Conservation (phyloP, 352 stramenopile species). For the Elongisporangium anandrum region DNA sequence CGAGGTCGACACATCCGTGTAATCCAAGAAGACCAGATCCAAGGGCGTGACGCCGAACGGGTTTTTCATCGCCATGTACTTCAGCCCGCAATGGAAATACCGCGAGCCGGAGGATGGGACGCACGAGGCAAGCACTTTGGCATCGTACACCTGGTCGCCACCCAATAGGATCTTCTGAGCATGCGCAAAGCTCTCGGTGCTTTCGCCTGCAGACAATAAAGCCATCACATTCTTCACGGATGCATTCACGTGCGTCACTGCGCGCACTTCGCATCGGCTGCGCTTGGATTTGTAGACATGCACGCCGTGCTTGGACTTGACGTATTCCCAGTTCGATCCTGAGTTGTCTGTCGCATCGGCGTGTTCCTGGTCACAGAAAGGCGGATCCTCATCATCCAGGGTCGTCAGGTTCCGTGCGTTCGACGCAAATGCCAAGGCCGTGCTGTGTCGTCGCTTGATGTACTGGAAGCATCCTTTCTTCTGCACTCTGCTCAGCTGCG, state of each 20-base stretch:
- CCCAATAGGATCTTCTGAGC: conserved; percentile 61
- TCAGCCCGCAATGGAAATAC: conserved; percentile 82
- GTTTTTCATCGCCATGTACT: conserved; percentile 82
- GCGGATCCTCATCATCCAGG: not conserved
- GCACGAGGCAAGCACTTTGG: conserved; percentile 60
- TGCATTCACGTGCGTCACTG: conserved; percentile 65
- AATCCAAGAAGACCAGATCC: conserved; percentile 81
- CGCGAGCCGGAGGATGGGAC: conserved; percentile 45
- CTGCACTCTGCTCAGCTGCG: conserved; percentile 49
- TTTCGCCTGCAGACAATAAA: conserved; percentile 50
- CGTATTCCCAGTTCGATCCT: conserved; percentile 50
- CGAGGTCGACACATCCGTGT: conserved; percentile 75
- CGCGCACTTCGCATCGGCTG: conserved; percentile 70
- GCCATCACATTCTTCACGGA: conserved; percentile 84
- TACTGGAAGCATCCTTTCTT: conserved; percentile 82
- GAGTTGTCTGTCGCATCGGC: conserved; percentile 5
- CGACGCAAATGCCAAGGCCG: conserved; percentile 69
- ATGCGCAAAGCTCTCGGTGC: conserved; percentile 47
- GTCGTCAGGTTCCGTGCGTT: conserved; percentile 3
- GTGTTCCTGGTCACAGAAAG: conserved; percentile 5
- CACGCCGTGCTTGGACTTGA: conserved; percentile 68
- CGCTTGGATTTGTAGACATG: conserved; percentile 65
- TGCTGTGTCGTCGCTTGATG: conserved; percentile 71
- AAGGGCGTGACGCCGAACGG: conserved; percentile 57
- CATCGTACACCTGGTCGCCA: conserved; percentile 58